Conservation (phyloP, 2,329 filamentous ascomycete genomes). For the Elsinoe batatas region DNA sequence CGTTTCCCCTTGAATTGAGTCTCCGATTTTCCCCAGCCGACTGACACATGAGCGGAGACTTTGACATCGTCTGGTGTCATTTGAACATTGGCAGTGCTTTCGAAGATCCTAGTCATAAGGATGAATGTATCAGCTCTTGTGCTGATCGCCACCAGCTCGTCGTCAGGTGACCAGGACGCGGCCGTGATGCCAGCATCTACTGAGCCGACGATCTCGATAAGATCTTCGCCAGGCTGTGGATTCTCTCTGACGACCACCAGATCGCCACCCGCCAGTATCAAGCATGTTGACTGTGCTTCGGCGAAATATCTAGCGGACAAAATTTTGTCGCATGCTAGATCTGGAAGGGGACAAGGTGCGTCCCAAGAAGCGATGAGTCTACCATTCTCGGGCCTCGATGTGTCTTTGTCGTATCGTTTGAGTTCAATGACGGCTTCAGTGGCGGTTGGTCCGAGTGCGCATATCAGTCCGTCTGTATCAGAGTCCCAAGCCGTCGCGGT, state of each 20-base stretch:
- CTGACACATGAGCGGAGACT: conserved; percentile 76
- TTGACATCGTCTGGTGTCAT: conserved; percentile 70
- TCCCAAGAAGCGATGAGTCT: conserved; percentile 73
- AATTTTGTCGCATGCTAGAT: conserved; percentile 64
- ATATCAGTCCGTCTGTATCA: conserved; percentile 65
- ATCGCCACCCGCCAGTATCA: conserved; percentile 83
- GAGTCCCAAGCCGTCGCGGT: conserved; percentile 81
- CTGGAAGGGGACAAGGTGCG: conserved; percentile 67
- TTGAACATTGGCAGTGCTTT: conserved; percentile 64
- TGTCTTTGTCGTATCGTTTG: conserved; percentile 40
- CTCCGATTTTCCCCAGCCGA: conserved; percentile 83
- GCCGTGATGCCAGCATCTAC: conserved; percentile 86
- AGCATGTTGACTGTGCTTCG: conserved; percentile 65
- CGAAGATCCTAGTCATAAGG: conserved; percentile 88
- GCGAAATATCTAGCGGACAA: conserved; percentile 76
- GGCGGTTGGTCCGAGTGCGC: conserved; percentile 70
- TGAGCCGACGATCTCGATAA: conserved; percentile 90
- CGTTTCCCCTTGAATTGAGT: conserved; percentile 94
- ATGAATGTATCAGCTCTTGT: conserved; percentile 71
- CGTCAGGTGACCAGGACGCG: conserved; percentile 88
- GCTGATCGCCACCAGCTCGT: conserved; percentile 75
- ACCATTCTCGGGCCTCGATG: conserved; percentile 32
- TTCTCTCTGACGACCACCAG: conserved; percentile 76
- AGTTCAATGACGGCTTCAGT: conserved; percentile 65
- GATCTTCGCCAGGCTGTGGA: conserved; percentile 54